phyloP scores from a whole-genome alignment of 768 basidiomycete species.

The Mycena epipterygia region DNA sequence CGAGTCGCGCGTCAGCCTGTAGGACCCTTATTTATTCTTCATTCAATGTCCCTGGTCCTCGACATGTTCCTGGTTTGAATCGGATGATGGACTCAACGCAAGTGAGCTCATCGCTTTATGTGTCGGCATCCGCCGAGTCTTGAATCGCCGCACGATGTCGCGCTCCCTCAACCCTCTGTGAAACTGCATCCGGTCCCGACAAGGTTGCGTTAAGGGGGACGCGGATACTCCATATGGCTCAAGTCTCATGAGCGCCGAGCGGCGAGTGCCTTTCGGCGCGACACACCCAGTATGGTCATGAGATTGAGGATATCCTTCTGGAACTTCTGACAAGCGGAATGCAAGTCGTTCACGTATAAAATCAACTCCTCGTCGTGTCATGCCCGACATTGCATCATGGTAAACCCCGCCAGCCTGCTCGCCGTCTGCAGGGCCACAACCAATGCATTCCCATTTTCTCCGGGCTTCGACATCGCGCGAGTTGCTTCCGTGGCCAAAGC shows the following conservation, averaged over 20 bases:
- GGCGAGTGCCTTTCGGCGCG: background rate
- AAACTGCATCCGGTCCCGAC: too few species aligned
- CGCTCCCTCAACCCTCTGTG: too few species aligned
- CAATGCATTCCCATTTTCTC: constrained; percentile 47
- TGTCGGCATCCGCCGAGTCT: too few species aligned
- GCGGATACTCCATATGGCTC: background rate
- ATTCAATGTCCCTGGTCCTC: too few species aligned
- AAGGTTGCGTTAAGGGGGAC: background rate
- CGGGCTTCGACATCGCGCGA: constrained; percentile 53
- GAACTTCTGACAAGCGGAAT: background rate
- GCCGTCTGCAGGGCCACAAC: constrained; percentile 13
- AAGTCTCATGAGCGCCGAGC: background rate
- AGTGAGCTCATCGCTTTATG: too few species aligned
- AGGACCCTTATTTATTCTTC: too few species aligned
- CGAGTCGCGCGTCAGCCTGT: too few species aligned
- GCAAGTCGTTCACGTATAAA: background rate
- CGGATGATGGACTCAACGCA: too few species aligned
- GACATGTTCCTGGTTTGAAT: too few species aligned
- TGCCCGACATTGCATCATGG: background rate
- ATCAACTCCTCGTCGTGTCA: background rate
- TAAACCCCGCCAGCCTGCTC: constrained; percentile 1
- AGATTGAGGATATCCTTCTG: background rate
- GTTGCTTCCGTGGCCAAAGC: constrained; percentile 49
- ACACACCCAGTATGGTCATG: background rate
- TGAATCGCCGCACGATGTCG: too few species aligned